Evolutionary conservation across 148 eudicot species (phyloP), one percentile per base, ranked within the genome.

Genomic region (Arbutus unedo): DNA sequence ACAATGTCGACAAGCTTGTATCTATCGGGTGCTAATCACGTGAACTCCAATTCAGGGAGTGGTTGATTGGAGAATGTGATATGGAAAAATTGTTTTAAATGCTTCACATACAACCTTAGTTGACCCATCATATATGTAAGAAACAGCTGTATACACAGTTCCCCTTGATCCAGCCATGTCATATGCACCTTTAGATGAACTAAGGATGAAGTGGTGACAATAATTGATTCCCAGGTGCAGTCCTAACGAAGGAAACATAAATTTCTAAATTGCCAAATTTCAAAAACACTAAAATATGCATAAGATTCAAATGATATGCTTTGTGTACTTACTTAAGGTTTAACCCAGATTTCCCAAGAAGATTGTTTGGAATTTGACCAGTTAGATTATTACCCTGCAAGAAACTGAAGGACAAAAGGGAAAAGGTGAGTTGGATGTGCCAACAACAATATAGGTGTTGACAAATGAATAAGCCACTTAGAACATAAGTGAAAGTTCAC

Each of bases 361-460:
- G 92, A 86, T 85, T 87, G 11, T 80, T 84, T n/a, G 99, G 98
- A 81, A 96, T 81, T 73, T 89, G 85, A 70, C 99, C 99, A 3
- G 84, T 88, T 38, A 96, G 89, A 86, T 91, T 82, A 79, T 96
- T 96, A 87, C 89, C 85, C 85, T 94, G 93, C 81, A 96, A 68
- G 84, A 93, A 93, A 31, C 99, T 96, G 94, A 79, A 81, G 85
- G 68, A 56, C 45, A 13, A 13, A n/a, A 51, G 51, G 14, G 51
- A 50, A 51, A 15, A 50, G n/a, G 38, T 3, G 19, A 43, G 45
- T 74, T 47, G 59, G 57, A 18, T 23, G 4, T 43, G 55, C 77
- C 56, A 76, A 76, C 31, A 82, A 50, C 14, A 41, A 45, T 6
- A 41, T 23, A 19, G 49, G 5, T 15, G 55, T 18, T 31, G 53